Conservation (phyloP, 2,329 filamentous ascomycete species). For the Phaeosphaeria sp. region DNA sequence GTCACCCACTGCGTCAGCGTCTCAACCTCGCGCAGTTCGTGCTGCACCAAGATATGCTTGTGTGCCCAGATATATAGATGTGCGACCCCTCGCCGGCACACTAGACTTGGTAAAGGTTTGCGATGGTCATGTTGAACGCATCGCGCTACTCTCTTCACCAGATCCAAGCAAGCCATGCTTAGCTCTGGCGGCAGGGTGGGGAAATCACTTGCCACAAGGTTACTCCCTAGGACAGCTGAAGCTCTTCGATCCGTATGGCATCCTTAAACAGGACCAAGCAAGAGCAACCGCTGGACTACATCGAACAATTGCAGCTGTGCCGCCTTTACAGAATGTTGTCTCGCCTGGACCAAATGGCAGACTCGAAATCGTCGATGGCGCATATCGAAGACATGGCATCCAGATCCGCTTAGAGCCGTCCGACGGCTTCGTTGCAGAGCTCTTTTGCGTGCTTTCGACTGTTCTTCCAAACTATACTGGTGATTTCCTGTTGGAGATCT, state of each 20-base stretch:
- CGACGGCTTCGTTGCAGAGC: constrained; percentile 33
- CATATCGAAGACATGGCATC: constrained; percentile 40
- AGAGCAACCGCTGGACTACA: constrained; percentile 42
- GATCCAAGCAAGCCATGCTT: constrained; percentile 29
- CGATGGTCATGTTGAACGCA: constrained; percentile 41
- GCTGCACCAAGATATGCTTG: constrained; percentile 42
- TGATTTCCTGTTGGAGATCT: constrained; percentile 47
- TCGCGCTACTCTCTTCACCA: constrained; percentile 34
- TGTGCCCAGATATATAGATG: constrained; percentile 40
- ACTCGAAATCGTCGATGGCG: constrained; percentile 43
- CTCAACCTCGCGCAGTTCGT: constrained; percentile 28
- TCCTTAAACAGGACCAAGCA: constrained; percentile 33
- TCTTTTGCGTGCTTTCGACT: constrained; percentile 41
- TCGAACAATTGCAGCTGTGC: constrained; percentile 34
- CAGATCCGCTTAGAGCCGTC: constrained; percentile 40
- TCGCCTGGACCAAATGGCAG: constrained; percentile 34
- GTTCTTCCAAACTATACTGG: constrained; percentile 45
- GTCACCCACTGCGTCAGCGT: constrained; percentile 36
- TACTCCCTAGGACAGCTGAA: constrained; percentile 34
- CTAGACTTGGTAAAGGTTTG: constrained; percentile 41
- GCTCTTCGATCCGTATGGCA: constrained; percentile 43
- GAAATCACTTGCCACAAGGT: constrained; percentile 40
- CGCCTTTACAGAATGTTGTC: constrained; percentile 30
- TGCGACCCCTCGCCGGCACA: constrained; percentile 30
- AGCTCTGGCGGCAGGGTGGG: constrained; percentile 47